A percentile compares a stretch with the other conserved stretches of the same genome.
Conservation (phyloP, 2,329 filamentous ascomycete species). For the Colletotrichum brevisporum region DNA sequence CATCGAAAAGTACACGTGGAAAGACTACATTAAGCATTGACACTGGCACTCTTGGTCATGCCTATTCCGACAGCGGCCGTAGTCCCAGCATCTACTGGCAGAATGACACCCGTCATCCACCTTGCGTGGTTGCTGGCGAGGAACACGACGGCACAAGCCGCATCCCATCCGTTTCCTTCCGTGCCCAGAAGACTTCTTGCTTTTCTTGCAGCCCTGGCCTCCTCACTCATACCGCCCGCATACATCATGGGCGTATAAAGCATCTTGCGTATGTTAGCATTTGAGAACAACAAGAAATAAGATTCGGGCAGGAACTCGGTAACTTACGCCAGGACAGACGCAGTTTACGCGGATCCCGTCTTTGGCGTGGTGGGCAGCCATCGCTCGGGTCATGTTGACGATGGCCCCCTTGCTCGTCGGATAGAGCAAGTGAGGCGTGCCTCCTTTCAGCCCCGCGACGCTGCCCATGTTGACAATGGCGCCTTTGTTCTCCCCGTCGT, state of each 20-base stretch:
- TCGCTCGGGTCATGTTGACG: conserved; percentile 61
- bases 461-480: conserved; percentile 74
- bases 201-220: conserved; percentile 54
- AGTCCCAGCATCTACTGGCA: conserved; percentile 59
- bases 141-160: conserved; percentile 56
- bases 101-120: conserved; percentile 59
- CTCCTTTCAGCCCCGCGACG: conserved; percentile 68
- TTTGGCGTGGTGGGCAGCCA: conserved; percentile 60
- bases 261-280: conserved; percentile 49
- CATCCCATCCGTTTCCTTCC: conserved; percentile 61
- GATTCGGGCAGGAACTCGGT: not conserved
- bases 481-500: conserved; percentile 62
- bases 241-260: conserved; percentile 64
- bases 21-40: conserved; percentile 42
- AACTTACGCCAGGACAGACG: conserved; percentile 63
- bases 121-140: conserved; percentile 56
- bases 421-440: conserved; percentile 55
- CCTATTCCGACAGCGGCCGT: conserved; percentile 50
- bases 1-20: not conserved
- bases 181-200: conserved; percentile 56
- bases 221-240: conserved; percentile 55
- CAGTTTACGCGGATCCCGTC: conserved; percentile 36
- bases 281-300: not conserved
- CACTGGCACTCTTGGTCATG: conserved; percentile 45
- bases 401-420: conserved; percentile 58